These are phyloP conservation scores for Phylloporus sp. DNA, from an alignment of 768 basidiomycete genomes.

Conservation along the genomic window DNA sequence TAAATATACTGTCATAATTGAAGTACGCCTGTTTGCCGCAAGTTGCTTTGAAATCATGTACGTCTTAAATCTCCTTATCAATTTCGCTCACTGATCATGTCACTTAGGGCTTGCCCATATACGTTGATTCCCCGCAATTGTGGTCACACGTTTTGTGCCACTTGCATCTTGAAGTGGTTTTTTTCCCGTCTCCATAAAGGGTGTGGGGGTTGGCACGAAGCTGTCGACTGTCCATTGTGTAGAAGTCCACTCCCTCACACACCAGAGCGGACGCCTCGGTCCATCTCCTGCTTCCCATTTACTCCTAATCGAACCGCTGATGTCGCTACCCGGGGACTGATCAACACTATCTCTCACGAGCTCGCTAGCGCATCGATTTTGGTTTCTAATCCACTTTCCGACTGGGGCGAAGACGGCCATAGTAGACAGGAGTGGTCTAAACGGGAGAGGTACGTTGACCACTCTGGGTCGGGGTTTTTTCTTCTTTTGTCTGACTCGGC, in stretches of 20 bases:
- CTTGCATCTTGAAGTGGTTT: slow-evolving; percentile 64
- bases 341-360: slow-evolving; percentile 45
- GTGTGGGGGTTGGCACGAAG: slow-evolving; percentile 65
- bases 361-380: slow-evolving; percentile 29
- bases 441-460: slow-evolving; percentile 43
- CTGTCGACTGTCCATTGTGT: slow-evolving; percentile 65
- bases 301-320: slow-evolving; percentile 57
- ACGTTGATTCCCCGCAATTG: slow-evolving; percentile 49
- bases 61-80: slow-evolving; percentile 8
- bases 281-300: slow-evolving; percentile 53
- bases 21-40: slow-evolving; percentile 6
- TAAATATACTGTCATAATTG: slow-evolving; percentile 6
- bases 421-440: slow-evolving; percentile 53
- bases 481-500: slow-evolving; percentile 8
- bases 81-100: slow-evolving; percentile 3
- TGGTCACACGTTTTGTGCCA: slow-evolving; percentile 65
- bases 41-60: slow-evolving; percentile 64
- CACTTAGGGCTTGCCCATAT: slow-evolving; percentile 49
- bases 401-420: slow-evolving; percentile 51
- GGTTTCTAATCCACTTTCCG: slow-evolving; percentile 34
- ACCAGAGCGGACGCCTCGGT: slow-evolving; percentile 48
- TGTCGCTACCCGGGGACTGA: slow-evolving; percentile 45
- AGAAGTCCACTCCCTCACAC: slow-evolving; percentile 49
- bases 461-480: slow-evolving; percentile 21
- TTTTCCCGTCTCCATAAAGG: slow-evolving; percentile 59